These are phyloP conservation scores for Penicillium sp. DNA, from an alignment of 2,329 filamentous ascomycete species.

Conservation along the genomic window DNA sequence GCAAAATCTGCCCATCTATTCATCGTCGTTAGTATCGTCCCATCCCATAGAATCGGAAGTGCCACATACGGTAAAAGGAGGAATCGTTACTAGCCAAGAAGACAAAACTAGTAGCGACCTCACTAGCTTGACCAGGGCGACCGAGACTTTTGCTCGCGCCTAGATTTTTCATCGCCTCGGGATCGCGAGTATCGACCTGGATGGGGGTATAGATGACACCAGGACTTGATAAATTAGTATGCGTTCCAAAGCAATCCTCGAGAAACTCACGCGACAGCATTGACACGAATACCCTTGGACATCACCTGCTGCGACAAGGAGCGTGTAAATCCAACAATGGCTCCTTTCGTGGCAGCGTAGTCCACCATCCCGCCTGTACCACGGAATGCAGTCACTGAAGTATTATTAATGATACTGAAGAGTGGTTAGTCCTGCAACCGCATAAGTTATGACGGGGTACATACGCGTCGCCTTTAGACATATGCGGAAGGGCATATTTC, in stretches of 20 bases:
- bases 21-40: background rate
- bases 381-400: constrained; percentile 51
- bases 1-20: background rate
- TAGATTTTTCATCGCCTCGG: constrained; percentile 33
- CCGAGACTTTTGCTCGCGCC: constrained; percentile 29
- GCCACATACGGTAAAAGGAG: constrained; percentile 33
- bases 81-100: constrained; percentile 36
- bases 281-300: constrained; percentile 56
- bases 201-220: constrained; percentile 35
- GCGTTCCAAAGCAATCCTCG: background rate
- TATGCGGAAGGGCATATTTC: constrained; percentile 53
- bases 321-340: constrained; percentile 54
- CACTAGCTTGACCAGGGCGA: constrained; percentile 37
- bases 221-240: constrained; percentile 19
- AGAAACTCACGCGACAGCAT: constrained; percentile 38
- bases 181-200: constrained; percentile 32
- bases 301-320: constrained; percentile 50
- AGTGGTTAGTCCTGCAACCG: background rate
- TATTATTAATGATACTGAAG: constrained; percentile 53
- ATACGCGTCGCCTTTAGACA: constrained; percentile 48
- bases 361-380: constrained; percentile 51
- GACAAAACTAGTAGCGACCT: constrained; percentile 38
- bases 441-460: constrained; percentile 3
- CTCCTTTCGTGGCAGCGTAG: constrained; percentile 56
- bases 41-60: background rate